Percentiles rank a stretch among this genome's conserved stretches.
These are phyloP conservation scores for Pichia nanzhaoensis DNA, from an alignment of 805 yeast species.

Conservation along the genomic window DNA sequence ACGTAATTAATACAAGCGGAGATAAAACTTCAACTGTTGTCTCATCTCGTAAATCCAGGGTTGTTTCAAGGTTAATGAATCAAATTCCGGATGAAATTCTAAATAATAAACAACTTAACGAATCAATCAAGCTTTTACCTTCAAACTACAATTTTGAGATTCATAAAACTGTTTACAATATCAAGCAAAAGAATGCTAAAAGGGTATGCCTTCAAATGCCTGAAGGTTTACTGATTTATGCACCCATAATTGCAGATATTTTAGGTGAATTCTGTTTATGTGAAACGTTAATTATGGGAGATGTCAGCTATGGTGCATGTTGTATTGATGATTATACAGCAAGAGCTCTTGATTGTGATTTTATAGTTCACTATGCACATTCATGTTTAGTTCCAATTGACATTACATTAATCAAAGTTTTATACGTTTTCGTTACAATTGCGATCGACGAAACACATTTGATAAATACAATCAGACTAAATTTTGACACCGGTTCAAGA, in stretches of 20 bases:
- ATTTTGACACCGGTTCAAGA: conserved; percentile 56
- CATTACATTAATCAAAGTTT: conserved; percentile 79
- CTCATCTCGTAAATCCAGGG: conserved; percentile 24
- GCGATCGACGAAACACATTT: conserved; percentile 80
- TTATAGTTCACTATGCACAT: conserved; percentile 94
- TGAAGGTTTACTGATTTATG: conserved; percentile 85
- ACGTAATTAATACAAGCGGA: not conserved
- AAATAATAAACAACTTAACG: conserved; percentile 73
- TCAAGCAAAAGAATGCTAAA: conserved; percentile 63
- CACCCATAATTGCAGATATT: conserved; percentile 86
- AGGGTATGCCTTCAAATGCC: conserved; percentile 97
- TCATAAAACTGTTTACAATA: conserved; percentile 93
- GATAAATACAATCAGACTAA: conserved; percentile 63
- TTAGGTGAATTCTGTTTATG: conserved; percentile 83
- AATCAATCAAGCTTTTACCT: conserved; percentile 76
- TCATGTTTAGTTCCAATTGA: conserved; percentile 95
- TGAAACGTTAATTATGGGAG: conserved; percentile 95
- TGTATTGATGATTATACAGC: conserved; percentile 97
- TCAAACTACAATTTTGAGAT: conserved; percentile 92
- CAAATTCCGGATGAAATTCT: conserved; percentile 86
- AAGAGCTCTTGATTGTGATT: conserved; percentile 84
- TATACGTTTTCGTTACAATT: conserved; percentile 94
- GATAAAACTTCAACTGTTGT: conserved; percentile 10
- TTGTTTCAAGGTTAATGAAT: conserved; percentile 59
- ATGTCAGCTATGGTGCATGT: conserved; percentile 97